A percentile compares a stretch with the other conserved stretches of the same genome.
phyloP scores from a whole-genome alignment of 495 filamentous ascomycete species.

The Penicillium malachiteum region DNA sequence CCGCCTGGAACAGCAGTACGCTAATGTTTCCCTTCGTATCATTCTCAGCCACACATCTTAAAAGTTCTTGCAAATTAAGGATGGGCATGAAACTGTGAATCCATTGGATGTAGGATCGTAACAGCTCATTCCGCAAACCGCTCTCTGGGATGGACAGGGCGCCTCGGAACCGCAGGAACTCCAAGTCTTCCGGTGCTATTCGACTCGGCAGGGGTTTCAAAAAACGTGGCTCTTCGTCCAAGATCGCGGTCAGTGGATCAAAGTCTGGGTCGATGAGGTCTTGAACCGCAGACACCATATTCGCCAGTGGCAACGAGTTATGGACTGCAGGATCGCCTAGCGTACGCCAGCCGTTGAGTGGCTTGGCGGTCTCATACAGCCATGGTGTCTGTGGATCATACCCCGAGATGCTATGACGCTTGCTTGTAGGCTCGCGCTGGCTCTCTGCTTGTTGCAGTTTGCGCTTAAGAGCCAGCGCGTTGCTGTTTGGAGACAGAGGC shows the following conservation, averaged over 20 bases:
- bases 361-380: constrained; percentile 29
- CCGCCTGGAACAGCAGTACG: constrained; percentile 72
- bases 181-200: constrained; percentile 67
- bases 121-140: constrained; percentile 65
- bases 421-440: constrained; percentile 17
- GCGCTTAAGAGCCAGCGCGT: constrained; percentile 27
- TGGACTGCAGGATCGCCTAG: constrained; percentile 30
- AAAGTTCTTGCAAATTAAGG: constrained; percentile 69
- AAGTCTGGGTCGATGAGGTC: constrained; percentile 47
- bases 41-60: constrained; percentile 57
- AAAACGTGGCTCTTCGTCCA: constrained; percentile 53
- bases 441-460: constrained; percentile 27
- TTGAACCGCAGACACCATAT: constrained; percentile 45
- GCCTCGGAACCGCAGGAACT: constrained; percentile 70
- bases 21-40: constrained; percentile 64
- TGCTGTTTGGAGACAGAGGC: constrained; percentile 19
- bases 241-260: constrained; percentile 42
- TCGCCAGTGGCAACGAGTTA: constrained; percentile 33
- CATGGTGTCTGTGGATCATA: constrained; percentile 40
- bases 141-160: constrained; percentile 67
- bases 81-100: constrained; percentile 86
- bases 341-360: constrained; percentile 30
- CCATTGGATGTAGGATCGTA: constrained; percentile 74
- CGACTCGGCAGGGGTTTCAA: constrained; percentile 43
- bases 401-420: constrained; percentile 29